Evolutionary conservation across 148 eudicot genomes (phyloP), one percentile per base, ranked within the genome.

Genomic region (Chenopodium formosanum): DNA sequence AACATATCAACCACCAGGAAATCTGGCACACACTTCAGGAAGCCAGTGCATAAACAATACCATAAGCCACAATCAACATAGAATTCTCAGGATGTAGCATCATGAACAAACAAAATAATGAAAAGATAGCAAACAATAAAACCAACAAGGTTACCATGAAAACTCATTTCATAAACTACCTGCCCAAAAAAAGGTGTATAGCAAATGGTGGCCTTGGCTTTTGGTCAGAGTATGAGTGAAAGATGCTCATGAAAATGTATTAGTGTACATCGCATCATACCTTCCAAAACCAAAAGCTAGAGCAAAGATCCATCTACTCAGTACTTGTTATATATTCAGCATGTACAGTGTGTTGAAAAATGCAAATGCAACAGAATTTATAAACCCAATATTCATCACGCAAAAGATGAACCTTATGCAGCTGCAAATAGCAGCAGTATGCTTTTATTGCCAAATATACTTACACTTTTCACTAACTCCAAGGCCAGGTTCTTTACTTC

Each of bases 381-480:
- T 9, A 62, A 62, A 62, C 11, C 27, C 62, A 56, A 56, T 20
- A 62, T 6, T 5, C 7, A 62, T 20, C 37, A 17, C n/a, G 14
- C 20, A 70, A 70, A 58, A 74, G 0, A 27, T 16, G 32, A 71
- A 71, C 52, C 44, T 8, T 63, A 58, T 29, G 22, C 22, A 60
- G 44, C 29, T 29, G 6, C 65, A 62, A 62, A 44, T 23, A 29
- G 48, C 19, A 32, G n/a, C 50, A 29, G 23, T 70, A 46, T 72
- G 22, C 40, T 37, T 74, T 70, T 47, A 50, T 74, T 22, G 72
- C 50, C 58, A 70, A 75, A 34, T 44, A 65, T 46, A 90, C 91
- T 83, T 83, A 91, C 94, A 84, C 85, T 86, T 88, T 91, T 95
- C 46, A 91, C 85, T 83, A 97, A 92, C 90, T 97, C 97, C 84